A percentile compares a stretch with the other conserved stretches of the same genome.
phyloP scores from a whole-genome alignment of 1,139 yeast species.

The Magnusiomyces paraingens region DNA sequence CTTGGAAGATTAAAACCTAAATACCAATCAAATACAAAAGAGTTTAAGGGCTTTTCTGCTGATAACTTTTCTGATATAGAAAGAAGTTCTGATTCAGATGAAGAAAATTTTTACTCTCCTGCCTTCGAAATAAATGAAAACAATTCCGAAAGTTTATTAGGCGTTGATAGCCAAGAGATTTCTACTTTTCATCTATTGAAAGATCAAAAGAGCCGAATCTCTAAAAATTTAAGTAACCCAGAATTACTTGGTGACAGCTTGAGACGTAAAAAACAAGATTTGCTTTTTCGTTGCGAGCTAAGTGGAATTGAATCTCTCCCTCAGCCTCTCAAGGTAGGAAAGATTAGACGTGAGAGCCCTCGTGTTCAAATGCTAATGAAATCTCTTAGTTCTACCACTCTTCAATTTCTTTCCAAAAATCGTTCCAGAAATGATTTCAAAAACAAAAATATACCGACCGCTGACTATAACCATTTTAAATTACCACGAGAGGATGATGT shows the following conservation, averaged over 20 bases:
- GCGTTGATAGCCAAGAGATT: background rate
- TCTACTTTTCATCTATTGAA: background rate
- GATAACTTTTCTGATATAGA: background rate
- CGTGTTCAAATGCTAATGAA: background rate
- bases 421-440: background rate
- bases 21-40: background rate
- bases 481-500: background rate
- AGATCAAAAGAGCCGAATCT: background rate
- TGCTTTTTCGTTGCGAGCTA: background rate
- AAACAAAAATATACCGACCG: background rate
- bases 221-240: background rate
- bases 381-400: background rate
- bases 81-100: background rate
- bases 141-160: too few species aligned
- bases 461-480: too few species aligned
- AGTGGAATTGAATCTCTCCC: background rate
- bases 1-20: background rate
- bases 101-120: background rate
- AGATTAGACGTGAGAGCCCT: slow-evolving; percentile 1
- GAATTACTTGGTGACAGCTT: background rate
- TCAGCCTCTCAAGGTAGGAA: background rate
- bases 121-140: too few species aligned
- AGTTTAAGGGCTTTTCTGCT: background rate
- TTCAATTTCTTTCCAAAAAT: background rate
- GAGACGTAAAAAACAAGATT: background rate